These are phyloP conservation scores for Cucurbita ficifolia DNA, from an alignment of 306 rosid genomes.

Conservation along the genomic window DNA sequence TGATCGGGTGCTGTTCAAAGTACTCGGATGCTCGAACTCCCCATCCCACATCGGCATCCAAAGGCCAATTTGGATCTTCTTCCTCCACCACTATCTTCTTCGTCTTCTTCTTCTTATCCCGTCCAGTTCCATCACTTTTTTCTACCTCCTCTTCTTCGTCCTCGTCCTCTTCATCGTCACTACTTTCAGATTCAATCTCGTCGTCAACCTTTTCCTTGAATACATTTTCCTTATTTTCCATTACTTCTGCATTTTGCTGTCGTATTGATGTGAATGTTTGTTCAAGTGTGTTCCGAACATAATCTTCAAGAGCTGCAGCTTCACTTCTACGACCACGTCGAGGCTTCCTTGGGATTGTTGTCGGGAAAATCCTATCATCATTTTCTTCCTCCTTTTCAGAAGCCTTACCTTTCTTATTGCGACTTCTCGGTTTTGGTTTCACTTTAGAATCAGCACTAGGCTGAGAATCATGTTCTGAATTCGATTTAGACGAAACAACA, in stretches of 20 bases:
- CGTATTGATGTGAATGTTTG: slow-evolving; percentile 47
- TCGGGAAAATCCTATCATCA: slow-evolving; percentile 18
- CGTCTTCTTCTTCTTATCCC: slow-evolving; percentile 24
- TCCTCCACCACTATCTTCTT: slow-evolving; percentile 51
- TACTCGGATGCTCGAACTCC: slow-evolving; percentile 84
- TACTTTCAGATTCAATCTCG: slow-evolving; percentile 3
- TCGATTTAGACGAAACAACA: slow-evolving; percentile 24
- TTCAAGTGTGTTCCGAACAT: slow-evolving; percentile 39
- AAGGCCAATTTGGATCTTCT: slow-evolving; percentile 68
- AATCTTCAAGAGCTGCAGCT: slow-evolving; percentile 60
- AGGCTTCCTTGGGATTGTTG: slow-evolving; percentile 47
- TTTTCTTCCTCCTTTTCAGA: slow-evolving; percentile 10
- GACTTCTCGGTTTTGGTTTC: slow-evolving; percentile 12
- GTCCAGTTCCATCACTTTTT: slow-evolving; percentile 3
- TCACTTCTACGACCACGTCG: slow-evolving; percentile 79
- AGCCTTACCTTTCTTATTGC: slow-evolving; percentile 6
- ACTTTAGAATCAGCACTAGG: slow-evolving; percentile 11
- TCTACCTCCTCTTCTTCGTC: slow-evolving; percentile 10
- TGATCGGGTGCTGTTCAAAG: slow-evolving; percentile 68
- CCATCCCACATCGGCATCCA: slow-evolving; percentile 94
- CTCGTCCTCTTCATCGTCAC: slow-evolving; percentile 8
- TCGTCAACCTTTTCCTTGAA: slow-evolving; percentile 32
- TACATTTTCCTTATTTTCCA: slow-evolving; percentile 31
- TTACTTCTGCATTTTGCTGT: slow-evolving; percentile 30
- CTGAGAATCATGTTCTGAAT: slow-evolving; percentile 26